phyloP scores from a whole-genome alignment of 306 rosid species.

The Biancaea sappan region DNA sequence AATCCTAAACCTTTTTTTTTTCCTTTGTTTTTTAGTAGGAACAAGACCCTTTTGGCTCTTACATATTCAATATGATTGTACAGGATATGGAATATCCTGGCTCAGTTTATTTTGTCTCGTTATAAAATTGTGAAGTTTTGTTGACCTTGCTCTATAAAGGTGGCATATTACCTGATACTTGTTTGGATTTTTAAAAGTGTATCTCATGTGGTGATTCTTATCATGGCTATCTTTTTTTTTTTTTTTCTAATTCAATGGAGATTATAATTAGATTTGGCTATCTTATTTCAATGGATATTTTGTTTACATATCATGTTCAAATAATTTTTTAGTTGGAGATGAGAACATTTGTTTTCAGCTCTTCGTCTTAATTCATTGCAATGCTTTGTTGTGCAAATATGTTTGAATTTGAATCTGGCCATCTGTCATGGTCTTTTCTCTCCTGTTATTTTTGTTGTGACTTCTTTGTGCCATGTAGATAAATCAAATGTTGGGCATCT shows the following conservation, averaged over 20 bases:
- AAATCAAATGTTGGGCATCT: conserved; percentile 47
- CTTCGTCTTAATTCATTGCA: conserved; percentile 17
- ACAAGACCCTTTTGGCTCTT: conserved; percentile 20
- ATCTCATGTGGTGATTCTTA: background rate
- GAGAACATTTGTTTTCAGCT: conserved; percentile 19
- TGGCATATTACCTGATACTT: conserved; percentile 16
- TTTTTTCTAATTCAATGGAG: background rate
- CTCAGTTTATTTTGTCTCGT: background rate
- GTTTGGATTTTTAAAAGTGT: conserved; percentile 20
- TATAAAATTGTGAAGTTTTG: conserved; percentile 22
- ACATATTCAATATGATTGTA: conserved; percentile 15
- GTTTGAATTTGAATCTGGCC: conserved; percentile 20
- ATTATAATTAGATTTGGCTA: conserved; percentile 5
- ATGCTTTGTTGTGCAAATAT: conserved; percentile 22
- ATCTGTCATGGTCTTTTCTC: background rate
- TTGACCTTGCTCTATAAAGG: conserved; percentile 5
- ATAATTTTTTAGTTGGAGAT: conserved; percentile 11
- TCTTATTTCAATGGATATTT: conserved; percentile 25
- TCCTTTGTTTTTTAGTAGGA: background rate
- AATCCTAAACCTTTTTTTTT: background rate
- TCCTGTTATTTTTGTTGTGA: conserved; percentile 34
- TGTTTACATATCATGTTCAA: conserved; percentile 2
- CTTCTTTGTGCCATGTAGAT: conserved; percentile 34
- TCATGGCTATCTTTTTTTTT: background rate
- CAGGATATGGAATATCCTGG: background rate